Evolutionary conservation across 192 early-diverging fungal genomes (phyloP).

Genomic region (Polychytrium aggregatum): DNA sequence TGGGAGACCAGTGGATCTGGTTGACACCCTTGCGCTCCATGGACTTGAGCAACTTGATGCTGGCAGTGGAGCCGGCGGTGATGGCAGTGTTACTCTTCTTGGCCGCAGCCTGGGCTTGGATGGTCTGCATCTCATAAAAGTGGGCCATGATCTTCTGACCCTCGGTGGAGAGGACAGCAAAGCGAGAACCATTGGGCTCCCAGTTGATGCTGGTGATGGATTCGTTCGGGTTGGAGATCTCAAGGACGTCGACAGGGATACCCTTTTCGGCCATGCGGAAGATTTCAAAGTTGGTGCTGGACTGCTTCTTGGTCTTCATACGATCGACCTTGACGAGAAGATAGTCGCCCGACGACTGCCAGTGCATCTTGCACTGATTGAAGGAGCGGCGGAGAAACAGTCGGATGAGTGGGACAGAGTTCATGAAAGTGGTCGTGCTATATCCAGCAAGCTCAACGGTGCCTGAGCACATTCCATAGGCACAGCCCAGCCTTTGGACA

Average conservation of each 20-base stretch:
- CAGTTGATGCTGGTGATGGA: conserved; percentile 85
- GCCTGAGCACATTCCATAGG: no score
- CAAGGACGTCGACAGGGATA: conserved; percentile 93
- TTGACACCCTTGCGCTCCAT: conserved; percentile 74
- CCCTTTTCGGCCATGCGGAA: conserved; percentile 86
- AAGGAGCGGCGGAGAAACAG: no score
- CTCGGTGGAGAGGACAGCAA: conserved; percentile 78
- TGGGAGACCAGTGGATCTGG: conserved; percentile 88
- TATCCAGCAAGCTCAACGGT: no score
- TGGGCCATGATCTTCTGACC: conserved; percentile 44
- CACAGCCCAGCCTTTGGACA: no score
- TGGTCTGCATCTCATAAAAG: conserved; percentile 67
- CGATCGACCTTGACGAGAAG: conserved; percentile 89
- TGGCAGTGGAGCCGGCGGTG: conserved; percentile 13
- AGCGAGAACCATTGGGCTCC: conserved; percentile 88
- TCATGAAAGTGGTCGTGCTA: no score
- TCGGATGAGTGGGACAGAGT: no score
- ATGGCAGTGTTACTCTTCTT: no score
- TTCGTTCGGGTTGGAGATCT: conserved; percentile 53
- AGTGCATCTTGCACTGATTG: conserved; percentile 72
- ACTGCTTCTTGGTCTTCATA: conserved; percentile 84
- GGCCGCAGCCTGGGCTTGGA: no score
- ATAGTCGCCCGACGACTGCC: conserved; percentile 83
- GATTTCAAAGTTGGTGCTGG: conserved; percentile 84
- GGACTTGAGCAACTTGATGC: conserved; percentile 73